Evolutionary conservation across 805 yeast species (phyloP), one percentile per base, ranked within the genome.

Genomic region (Starmera caribaea): DNA sequence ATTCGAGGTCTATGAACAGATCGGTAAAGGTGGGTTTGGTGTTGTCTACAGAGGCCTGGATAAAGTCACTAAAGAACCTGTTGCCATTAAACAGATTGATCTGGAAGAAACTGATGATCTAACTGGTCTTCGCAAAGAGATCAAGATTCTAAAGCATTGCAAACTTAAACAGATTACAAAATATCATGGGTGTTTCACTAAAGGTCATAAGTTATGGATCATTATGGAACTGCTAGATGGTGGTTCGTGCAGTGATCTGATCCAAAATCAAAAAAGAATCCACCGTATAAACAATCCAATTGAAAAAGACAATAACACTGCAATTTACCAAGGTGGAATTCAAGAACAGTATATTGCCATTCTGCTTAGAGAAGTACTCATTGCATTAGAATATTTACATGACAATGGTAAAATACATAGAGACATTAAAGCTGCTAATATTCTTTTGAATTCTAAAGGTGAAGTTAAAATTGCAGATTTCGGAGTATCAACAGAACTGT

Each of bases 181-280:
- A 45, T 92, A 92, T 59, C 83, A 82, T 54, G 97, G 96, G 1
- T 82, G 94, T 3, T 81, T 81, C 47, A 62, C 90, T 27, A 76
- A 76, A 45, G 96, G 89, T 35, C 82, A 95, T 15, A 80, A 83
- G 52, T 66, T 90, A 28, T 90, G 97, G 97, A 88, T 90, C 55
- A 77, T 92, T 41, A 92, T 92, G 97, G 99, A 92, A 55, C 77
- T 83, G 53, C 84, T 97, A 55, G 92, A 95, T 2, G 98, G 97
- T 11, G 99, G 99, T 0, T 83, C 95, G 1, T 54, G 59, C 74
- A 86, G 41, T 71, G 98, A 45, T 6, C 65, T 92, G 34, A 61
- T 90, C 40, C 73, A 16, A 7, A 8, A 7, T 15, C 26, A 21
- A 21, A 21, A 21, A 9, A 21, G 26, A 21, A 21, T 21, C 3